These are phyloP conservation scores for Ceratobasidium papillatum DNA, from an alignment of 1,284 basidiomycete genomes.

Conservation along the genomic window DNA sequence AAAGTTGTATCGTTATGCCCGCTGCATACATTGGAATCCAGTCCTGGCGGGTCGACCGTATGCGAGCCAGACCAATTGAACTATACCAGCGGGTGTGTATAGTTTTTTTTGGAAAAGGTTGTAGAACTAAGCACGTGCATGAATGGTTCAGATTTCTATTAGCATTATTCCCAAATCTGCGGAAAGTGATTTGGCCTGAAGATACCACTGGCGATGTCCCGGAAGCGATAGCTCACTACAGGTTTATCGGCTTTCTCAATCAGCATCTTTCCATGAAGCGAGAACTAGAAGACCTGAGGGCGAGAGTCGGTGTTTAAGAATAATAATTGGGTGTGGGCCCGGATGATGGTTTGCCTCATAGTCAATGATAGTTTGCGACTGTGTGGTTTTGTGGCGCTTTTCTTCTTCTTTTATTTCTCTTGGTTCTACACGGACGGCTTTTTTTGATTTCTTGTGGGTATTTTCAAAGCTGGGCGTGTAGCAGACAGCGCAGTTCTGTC, in stretches of 20 bases:
- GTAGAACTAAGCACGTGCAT: neutral
- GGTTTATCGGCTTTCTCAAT: conserved; percentile 30
- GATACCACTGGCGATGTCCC: neutral
- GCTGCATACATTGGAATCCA: conserved; percentile 18
- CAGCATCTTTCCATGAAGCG: conserved; percentile 6
- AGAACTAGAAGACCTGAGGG: neutral
- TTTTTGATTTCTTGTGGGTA: too few relatives aligned
- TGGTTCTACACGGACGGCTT: too few relatives aligned
- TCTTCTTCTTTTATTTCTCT: too few relatives aligned
- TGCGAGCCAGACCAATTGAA: conserved; percentile 20
- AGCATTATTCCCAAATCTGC: conserved; percentile 9
- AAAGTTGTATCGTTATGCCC: conserved; percentile 2
- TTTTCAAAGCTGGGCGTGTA: too few relatives aligned
- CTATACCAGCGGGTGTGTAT: neutral
- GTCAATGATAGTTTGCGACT: too few relatives aligned
- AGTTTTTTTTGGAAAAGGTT: too few relatives aligned
- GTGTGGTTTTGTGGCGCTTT: too few relatives aligned
- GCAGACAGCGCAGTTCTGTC: too few relatives aligned
- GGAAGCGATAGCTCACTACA: neutral
- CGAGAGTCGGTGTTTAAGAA: neutral
- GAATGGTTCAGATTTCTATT: conserved; percentile 10
- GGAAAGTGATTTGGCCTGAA: conserved; percentile 5
- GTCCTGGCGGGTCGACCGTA: neutral
- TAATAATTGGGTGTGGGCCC: neutral
- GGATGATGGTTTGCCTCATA: neutral